Conservation (phyloP, 352 stramenopile species). For the Phytophthora sp. region DNA sequence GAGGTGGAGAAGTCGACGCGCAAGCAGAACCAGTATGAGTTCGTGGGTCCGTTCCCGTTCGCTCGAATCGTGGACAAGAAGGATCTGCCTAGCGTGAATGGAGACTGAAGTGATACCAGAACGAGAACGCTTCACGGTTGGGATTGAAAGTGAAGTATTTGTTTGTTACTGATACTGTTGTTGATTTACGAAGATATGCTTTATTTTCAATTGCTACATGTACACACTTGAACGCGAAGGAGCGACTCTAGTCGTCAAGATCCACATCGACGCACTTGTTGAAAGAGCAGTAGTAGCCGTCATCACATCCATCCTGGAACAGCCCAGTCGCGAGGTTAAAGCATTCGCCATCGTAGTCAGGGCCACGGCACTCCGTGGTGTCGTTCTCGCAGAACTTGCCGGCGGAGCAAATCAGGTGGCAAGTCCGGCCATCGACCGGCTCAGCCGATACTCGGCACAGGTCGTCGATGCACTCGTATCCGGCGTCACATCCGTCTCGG, state of each 20-base stretch:
- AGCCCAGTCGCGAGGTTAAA: conserved; percentile 35
- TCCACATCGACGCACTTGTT: conserved; percentile 32
- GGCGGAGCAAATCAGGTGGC: conserved; percentile 11
- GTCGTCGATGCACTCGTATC: conserved; percentile 35
- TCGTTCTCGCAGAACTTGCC: conserved; percentile 32
- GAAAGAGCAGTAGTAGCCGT: conserved; percentile 31
- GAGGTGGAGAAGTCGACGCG: conserved; percentile 63
- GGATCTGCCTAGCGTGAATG: conserved; percentile 27
- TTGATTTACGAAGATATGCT: too few relatives aligned
- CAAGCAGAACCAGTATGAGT: conserved; percentile 71
- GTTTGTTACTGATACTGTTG: too few relatives aligned
- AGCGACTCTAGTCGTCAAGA: conserved; percentile 5
- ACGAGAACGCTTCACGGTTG: too few relatives aligned
- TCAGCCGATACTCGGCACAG: conserved; percentile 30
- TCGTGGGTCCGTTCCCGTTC: conserved; percentile 73
- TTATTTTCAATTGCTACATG: too few relatives aligned
- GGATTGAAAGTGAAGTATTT: neutral
- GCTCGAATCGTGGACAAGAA: conserved; percentile 58
- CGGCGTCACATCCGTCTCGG: conserved; percentile 32
- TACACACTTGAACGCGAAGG: neutral
- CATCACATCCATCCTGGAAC: conserved; percentile 28
- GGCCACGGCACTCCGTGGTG: conserved; percentile 17
- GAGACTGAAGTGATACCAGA: neutral
- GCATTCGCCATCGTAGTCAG: conserved; percentile 36
- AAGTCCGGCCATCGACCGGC: conserved; percentile 10